Evolutionary conservation across 768 basidiomycete genomes (phyloP).

Genomic region (Rickenella mellea): DNA sequence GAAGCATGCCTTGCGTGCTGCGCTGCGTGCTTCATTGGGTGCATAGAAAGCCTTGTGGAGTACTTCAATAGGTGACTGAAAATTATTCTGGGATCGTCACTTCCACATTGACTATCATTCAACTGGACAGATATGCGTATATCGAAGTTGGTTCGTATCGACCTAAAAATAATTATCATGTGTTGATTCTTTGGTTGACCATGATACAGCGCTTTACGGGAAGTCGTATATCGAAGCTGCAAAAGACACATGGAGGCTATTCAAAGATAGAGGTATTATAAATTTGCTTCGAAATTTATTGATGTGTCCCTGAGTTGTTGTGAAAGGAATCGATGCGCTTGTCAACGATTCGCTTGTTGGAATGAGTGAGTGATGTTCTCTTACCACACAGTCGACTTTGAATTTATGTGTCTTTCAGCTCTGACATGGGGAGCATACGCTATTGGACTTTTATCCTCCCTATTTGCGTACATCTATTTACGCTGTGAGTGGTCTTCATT

Average conservation of each 20-base stretch:
- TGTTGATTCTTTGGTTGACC: constrained; percentile 13
- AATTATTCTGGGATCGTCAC: background rate
- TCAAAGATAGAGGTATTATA: constrained; percentile 53
- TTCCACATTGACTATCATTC: background rate
- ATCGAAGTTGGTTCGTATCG: constrained; percentile 61
- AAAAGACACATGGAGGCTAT: constrained; percentile 74
- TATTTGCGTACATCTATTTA: constrained; percentile 74
- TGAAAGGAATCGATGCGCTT: constrained; percentile 54
- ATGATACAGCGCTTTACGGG: constrained; percentile 59
- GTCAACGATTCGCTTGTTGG: constrained; percentile 78
- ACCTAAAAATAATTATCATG: background rate
- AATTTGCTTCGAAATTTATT: constrained; percentile 1
- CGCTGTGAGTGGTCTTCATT: constrained; percentile 35
- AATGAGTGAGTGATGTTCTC: constrained; percentile 44
- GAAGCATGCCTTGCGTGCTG: constrained; percentile 70
- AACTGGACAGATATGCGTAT: constrained; percentile 51
- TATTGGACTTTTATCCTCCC: constrained; percentile 60
- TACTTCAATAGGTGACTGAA: constrained; percentile 64
- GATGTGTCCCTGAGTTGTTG: background rate
- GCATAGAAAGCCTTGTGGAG: constrained; percentile 57
- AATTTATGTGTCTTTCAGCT: constrained; percentile 26
- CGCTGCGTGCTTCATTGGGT: constrained; percentile 68
- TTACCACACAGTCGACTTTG: background rate
- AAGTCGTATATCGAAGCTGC: constrained; percentile 76
- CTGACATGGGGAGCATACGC: constrained; percentile 76